Conservation (phyloP, 305 asterid species). For the Rubia occidens region DNA sequence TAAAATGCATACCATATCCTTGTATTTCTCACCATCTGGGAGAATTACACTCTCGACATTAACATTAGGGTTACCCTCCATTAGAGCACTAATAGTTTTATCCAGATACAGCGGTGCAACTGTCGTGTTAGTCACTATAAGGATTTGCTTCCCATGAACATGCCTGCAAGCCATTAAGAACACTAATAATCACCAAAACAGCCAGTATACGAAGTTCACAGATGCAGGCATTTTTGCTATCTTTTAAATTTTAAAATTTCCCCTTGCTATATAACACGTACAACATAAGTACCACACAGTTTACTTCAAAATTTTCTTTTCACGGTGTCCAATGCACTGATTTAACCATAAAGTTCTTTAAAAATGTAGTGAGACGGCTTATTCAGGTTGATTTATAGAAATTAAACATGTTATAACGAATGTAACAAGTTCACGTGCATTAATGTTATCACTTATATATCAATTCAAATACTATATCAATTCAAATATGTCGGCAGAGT, state of each 20-base stretch:
- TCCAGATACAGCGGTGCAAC: conserved; percentile 82
- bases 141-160: conserved; percentile 91
- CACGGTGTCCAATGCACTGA: background rate
- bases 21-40: conserved; percentile 90
- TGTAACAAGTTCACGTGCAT: background rate
- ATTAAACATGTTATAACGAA: background rate
- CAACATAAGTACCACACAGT: no score
- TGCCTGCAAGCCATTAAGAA: conserved; percentile 42
- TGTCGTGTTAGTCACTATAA: conserved; percentile 81
- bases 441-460: background rate
- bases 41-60: conserved; percentile 75
- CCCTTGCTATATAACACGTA: background rate
- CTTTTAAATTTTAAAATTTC: no score
- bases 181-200: conserved; percentile 14
- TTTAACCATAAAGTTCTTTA: background rate
- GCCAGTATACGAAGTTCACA: background rate
- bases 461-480: background rate
- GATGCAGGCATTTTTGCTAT: background rate
- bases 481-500: no score
- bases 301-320: no score
- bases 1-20: conserved; percentile 63
- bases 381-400: no score
- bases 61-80: conserved; percentile 61
- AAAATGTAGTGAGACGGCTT: background rate
- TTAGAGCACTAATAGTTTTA: conserved; percentile 64